Base-by-base conservation (phyloP, 345 rosid species). In the Draba incana region DNA sequence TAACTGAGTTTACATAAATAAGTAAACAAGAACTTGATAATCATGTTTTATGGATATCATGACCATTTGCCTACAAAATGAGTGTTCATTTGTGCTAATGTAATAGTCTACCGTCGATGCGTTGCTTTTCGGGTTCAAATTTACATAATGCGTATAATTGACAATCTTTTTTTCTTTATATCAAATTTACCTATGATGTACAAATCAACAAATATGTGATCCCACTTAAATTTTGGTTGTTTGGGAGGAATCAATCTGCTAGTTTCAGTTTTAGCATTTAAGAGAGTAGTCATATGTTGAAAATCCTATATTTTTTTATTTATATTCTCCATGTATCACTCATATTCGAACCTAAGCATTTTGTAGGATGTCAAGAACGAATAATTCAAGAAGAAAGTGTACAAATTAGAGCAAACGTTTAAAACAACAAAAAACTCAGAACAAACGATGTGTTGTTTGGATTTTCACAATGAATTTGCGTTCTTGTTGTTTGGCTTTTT, bases 351-450 rank as follows among this genome's bases (percentile, higher is more conserved):
- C 62, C 25, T 45, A 46, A 56, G 44, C 63, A 38, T 63, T 71
- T 55, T 55, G 33, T 63, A 35, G 68, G 47, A 70, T 61, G 74
- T 70, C 69, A 70, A 63, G 63, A 71, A 31, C 50, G 76, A 71
- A 55, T 71, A 71, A 37, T 63, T 35, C 56, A 71, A 28, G 64
- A 47, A 57, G 72, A 68, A 70, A 60, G 24, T 44, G 69, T 8
- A 55, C 69, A 62, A 55, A 27, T 37, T 31, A 55, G 31, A 62
- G 15, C 75, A 53, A 43, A 62, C 38, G 60, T 68, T 25, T 2
- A 15, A 47, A 57, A 68, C 64, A 57, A 50, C n/a, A 51, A 11
- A 45, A 57, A 60, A 24, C 24, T 42, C 37, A 53, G 49, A 71
- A 62, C 50, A 54, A 51, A 52, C 14, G 53, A 44, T 25, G 10